Evolutionary conservation across 768 basidiomycete genomes (phyloP).

Genomic region (Leccinum uliginosum): DNA sequence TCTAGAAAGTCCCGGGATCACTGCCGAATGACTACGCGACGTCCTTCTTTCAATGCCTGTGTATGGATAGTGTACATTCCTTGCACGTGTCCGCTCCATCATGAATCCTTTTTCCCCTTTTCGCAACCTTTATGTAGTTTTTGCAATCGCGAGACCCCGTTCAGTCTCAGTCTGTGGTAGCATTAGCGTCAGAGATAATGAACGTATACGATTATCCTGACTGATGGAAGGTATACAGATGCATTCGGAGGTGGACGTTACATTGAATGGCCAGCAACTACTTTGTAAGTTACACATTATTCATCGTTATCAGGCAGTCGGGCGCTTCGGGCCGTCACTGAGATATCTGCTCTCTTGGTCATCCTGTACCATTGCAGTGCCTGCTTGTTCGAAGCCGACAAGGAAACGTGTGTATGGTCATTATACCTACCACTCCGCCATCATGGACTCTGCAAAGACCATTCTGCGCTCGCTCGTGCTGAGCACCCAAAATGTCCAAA

Average conservation of each 20-base stretch:
- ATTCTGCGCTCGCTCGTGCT: neutral
- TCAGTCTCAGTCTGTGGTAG: neutral
- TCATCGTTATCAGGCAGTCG: no score
- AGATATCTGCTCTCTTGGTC: no score
- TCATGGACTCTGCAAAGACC: neutral
- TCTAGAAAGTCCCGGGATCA: conserved; percentile 85
- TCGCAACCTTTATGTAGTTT: conserved; percentile 8
- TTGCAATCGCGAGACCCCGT: conserved; percentile 6
- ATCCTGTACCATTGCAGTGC: no score
- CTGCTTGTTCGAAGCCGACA: no score
- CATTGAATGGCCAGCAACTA: no score
- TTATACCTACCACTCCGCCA: no score
- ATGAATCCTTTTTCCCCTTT: conserved; percentile 8
- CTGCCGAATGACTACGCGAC: conserved; percentile 40
- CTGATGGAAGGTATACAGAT: no score
- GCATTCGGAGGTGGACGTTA: no score
- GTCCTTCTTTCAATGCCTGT: conserved; percentile 6
- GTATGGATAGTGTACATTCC: conserved; percentile 5
- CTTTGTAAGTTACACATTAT: no score
- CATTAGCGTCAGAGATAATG: neutral
- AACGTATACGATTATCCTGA: neutral
- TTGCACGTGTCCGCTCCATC: conserved; percentile 2
- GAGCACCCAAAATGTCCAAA: neutral
- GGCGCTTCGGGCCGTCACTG: no score
- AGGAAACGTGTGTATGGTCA: no score